Evolutionary conservation across 2,329 filamentous ascomycete species (phyloP).

Genomic region (Alternaria sp.): DNA sequence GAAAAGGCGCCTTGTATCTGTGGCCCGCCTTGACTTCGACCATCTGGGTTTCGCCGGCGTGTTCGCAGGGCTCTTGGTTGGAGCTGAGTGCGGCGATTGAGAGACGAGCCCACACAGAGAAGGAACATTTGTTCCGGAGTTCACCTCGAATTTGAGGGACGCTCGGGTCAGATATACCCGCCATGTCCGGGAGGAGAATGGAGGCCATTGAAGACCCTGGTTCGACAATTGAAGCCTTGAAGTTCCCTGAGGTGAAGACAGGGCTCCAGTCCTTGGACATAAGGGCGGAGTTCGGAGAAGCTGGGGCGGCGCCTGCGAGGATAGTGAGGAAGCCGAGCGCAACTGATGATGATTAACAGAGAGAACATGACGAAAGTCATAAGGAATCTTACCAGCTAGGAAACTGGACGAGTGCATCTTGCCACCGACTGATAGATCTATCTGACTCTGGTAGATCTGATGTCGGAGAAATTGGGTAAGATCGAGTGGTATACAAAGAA

Average conservation of each 20-base stretch:
- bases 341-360: neutral
- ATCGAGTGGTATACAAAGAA: neutral
- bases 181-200: neutral
- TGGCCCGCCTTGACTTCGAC: neutral
- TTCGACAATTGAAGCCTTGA: neutral
- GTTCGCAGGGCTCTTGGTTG: neutral
- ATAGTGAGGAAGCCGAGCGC: neutral
- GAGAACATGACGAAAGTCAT: neutral
- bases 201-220: constrained; percentile 5
- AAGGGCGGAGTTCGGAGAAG: neutral
- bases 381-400: neutral
- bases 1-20: neutral
- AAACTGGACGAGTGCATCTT: neutral
- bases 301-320: neutral
- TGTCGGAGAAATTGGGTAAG: no score
- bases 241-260: neutral
- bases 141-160: constrained; percentile 3
- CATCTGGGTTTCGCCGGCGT: constrained; percentile 5
- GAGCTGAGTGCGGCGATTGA: neutral
- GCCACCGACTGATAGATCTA: neutral
- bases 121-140: constrained; percentile 3
- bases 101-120: constrained; percentile 1
- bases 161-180: neutral
- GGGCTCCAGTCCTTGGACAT: constrained; percentile 11
- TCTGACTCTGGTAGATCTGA: neutral